Conservation (phyloP, 768 basidiomycete genomes). For the Serendipita indica region DNA sequence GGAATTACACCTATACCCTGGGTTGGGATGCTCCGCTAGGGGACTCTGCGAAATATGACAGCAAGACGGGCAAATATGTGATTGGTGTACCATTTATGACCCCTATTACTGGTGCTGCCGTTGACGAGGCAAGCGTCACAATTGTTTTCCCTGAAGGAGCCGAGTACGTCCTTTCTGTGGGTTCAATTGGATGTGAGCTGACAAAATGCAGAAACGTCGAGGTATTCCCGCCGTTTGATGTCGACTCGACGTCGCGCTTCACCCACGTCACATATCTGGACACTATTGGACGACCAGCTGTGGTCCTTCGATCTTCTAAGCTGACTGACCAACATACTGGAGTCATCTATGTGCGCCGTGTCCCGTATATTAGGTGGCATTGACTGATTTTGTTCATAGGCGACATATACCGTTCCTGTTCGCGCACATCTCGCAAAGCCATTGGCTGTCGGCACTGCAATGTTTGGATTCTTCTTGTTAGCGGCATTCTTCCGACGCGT, state of each 20-base stretch:
- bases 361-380: background rate
- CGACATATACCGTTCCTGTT: conserved; percentile 72
- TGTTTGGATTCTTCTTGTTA: conserved; percentile 48
- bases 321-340: conserved; percentile 69
- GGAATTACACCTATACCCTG: conserved; percentile 92
- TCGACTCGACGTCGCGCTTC: conserved; percentile 42
- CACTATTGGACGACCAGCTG: conserved; percentile 68
- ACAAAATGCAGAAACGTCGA: conserved; percentile 48
- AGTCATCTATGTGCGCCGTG: conserved; percentile 59
- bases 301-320: conserved; percentile 57
- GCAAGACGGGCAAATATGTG: conserved; percentile 46
- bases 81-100: conserved; percentile 80
- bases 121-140: conserved; percentile 63
- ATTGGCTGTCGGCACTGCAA: conserved; percentile 54
- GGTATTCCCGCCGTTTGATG: conserved; percentile 62
- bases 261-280: conserved; percentile 83
- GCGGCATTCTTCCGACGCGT: conserved; percentile 35
- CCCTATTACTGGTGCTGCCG: conserved; percentile 58
- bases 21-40: conserved; percentile 83
- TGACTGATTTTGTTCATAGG: conserved; percentile 32
- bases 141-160: conserved; percentile 92
- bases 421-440: conserved; percentile 81
- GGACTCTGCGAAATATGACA: conserved; percentile 56
- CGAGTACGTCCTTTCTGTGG: conserved; percentile 40
- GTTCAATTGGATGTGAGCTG: conserved; percentile 2